These are phyloP conservation scores for Kluyveromyces starmeri DNA, from an alignment of 805 yeast genomes.

Conservation along the genomic window DNA sequence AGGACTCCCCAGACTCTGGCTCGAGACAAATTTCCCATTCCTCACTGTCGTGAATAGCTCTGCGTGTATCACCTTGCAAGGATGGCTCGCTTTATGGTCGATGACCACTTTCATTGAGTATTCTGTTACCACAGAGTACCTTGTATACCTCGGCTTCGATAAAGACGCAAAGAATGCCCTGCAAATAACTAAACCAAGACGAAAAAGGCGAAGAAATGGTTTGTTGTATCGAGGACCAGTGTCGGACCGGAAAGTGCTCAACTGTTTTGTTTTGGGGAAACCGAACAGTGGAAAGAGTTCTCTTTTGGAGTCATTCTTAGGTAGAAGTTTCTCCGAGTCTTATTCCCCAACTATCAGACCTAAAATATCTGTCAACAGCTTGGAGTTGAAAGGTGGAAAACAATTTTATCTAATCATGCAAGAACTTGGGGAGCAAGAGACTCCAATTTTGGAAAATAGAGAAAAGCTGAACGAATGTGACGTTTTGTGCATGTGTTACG, in stretches of 20 bases:
- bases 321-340: slow-evolving; percentile 56
- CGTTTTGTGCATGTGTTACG: slow-evolving; percentile 82
- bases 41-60: slow-evolving; percentile 85
- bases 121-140: slow-evolving; percentile 73
- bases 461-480: slow-evolving; percentile 75
- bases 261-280: slow-evolving; percentile 81
- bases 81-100: slow-evolving; percentile 99
- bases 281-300: slow-evolving; percentile 84
- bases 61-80: slow-evolving; percentile 87
- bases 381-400: slow-evolving; percentile 89
- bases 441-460: slow-evolving; percentile 68
- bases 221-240: slow-evolving; percentile 60
- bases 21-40: slow-evolving; percentile 72
- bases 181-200: slow-evolving; percentile 75
- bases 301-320: slow-evolving; percentile 70
- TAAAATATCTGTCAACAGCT: slow-evolving; percentile 78
- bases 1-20: slow-evolving; percentile 85
- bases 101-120: slow-evolving; percentile 87
- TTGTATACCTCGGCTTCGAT: slow-evolving; percentile 87
- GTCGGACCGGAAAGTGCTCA: slow-evolving; percentile 82
- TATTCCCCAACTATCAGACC: slow-evolving; percentile 81
- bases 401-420: slow-evolving; percentile 88
- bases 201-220: slow-evolving; percentile 54
- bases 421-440: slow-evolving; percentile 81
- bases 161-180: slow-evolving; percentile 44